Base-by-base conservation (phyloP, 2,329 filamentous ascomycete species). In the Talaromyces sp. region DNA sequence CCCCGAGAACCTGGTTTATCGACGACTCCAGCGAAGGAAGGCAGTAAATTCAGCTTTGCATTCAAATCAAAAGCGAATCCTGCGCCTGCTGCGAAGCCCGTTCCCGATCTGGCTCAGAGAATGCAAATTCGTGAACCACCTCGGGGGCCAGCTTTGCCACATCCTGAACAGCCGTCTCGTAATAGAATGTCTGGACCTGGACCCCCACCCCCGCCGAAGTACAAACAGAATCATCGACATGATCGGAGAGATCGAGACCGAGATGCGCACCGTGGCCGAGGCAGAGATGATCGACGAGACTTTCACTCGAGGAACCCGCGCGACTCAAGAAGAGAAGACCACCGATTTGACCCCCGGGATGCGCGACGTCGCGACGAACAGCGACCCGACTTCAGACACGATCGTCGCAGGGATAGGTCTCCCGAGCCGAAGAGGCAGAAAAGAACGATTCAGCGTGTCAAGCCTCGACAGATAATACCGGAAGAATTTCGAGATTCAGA, bases 21-120 rank as follows among this genome's bases (percentile, higher is more conserved):
- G 5, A 78, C 82, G n/a, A 78, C 81, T 60, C 68, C 74, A 13
- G 61, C 59, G 60, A 71, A 78, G 68, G 77, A 78, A 59, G 77
- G 77, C 2, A 84, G 85, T 45, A 94, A 93, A 74, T 95, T 97
- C 68, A 95, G 91, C 70, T 97, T 97, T 71, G 91, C 91, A 1
- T 91, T 97, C 73, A 97, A 97, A 70, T 83, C 86, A 58, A 93
- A 88, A 69, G 83, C 85, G 21, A 79, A 81, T 2, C 79, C 86
- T 19, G 75, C 77, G 25, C 77, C 81, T 61, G 77, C 79, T 58
- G 75, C 77, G 48, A 81, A 80, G 61, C 73, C 77, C 28, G 80
- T 81, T 41, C 68, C 77, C 40, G 80, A 81, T 60, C 64, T 82
- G 54, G 74, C 76, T 13, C 74, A 71, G 65, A 76, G 72, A 64